phyloP scores from a whole-genome alignment of 2,329 filamentous ascomycete species.

The Fusarium anthophilum region DNA sequence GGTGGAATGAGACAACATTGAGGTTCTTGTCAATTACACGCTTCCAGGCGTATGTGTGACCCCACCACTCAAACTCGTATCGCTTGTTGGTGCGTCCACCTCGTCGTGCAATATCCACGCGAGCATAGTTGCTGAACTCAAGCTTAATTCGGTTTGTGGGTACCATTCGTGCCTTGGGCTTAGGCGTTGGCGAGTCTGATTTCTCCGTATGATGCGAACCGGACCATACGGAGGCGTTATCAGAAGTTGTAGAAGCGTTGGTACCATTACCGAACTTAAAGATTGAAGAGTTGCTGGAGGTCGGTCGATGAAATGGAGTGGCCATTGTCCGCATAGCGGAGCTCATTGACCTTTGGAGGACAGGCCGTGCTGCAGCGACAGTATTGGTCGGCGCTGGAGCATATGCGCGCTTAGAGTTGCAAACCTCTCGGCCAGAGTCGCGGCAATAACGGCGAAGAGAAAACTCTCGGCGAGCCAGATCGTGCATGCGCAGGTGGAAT shows the following conservation, averaged over 20 bases:
- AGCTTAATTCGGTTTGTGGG: constrained; percentile 85
- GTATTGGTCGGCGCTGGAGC: constrained; percentile 32
- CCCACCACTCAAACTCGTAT: constrained; percentile 97
- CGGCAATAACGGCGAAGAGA: constrained; percentile 91
- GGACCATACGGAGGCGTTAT: constrained; percentile 40
- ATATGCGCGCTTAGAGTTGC: constrained; percentile 80
- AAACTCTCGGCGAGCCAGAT: constrained; percentile 86
- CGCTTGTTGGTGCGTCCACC: constrained; percentile 72
- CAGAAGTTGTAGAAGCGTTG: constrained; percentile 26
- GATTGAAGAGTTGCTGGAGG: constrained; percentile 35
- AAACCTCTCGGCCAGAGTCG: constrained; percentile 92
- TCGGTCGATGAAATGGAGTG: constrained; percentile 46
- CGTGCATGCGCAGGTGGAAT: constrained; percentile 95
- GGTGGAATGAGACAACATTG: constrained; percentile 77
- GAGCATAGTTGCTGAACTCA: constrained; percentile 97
- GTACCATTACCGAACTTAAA: constrained; percentile 30
- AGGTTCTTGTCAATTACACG: constrained; percentile 77
- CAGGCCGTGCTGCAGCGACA: constrained; percentile 51
- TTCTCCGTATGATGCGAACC: constrained; percentile 34
- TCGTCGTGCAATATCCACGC: constrained; percentile 81
- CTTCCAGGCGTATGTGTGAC: constrained; percentile 84
- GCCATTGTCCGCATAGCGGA: constrained; percentile 59
- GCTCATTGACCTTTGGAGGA: constrained; percentile 56
- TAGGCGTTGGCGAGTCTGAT: constrained; percentile 37
- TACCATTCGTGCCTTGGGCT: constrained; percentile 50